Base-by-base conservation (phyloP, 106 monocot genomes). In the Agapanthus africanus region DNA sequence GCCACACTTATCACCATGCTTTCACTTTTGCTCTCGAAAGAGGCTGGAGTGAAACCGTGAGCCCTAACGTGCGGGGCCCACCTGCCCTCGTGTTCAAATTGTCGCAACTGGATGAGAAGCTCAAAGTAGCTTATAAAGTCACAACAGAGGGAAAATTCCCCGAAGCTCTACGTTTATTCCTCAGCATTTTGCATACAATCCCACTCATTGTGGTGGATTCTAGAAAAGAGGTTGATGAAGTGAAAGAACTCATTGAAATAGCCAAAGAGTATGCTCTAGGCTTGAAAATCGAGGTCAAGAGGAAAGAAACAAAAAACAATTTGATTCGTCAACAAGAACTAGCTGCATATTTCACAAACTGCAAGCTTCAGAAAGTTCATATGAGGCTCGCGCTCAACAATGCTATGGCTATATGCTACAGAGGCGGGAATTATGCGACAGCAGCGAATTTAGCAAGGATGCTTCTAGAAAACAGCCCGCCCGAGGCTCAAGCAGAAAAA, bases 331-430 rank as follows among this genome's bases (percentile, higher is more conserved):
- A 87, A 69, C 87, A 87, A 42, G 87, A 87, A 72, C 26, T 87
- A 26, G 87, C 83, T 23, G 80, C 87, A 0, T 87, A 87, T 33
- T 87, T 87, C 57, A 80, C 87, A 32, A 83, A 80, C 77, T 83
- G 87, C 69, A 87, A 83, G 34, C 83, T 83, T 51, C 83, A 87
- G 67, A 83, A 77, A 37, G 54, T 71, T 52, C 87, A 87, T 50
- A 67, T 63, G 14, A 67, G 83, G 47, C 67, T 87, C 9, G 82
- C 68, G 15, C 74, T 87, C n/a, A 63, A 67, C 21, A 87, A 61
- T 59, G 86, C 86, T 4, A 87, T 87, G 87, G 80, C 73, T 39
- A 68, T 66, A 19, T 83, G 87, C 69, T 83, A 69, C 75, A 87
- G 72, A 52, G 87, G 83, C 35, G 74, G 75, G 18, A 83, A 66